These are phyloP conservation scores for Hemerocallis citrina DNA, from an alignment of 106 monocot genomes.

Conservation along the genomic window DNA sequence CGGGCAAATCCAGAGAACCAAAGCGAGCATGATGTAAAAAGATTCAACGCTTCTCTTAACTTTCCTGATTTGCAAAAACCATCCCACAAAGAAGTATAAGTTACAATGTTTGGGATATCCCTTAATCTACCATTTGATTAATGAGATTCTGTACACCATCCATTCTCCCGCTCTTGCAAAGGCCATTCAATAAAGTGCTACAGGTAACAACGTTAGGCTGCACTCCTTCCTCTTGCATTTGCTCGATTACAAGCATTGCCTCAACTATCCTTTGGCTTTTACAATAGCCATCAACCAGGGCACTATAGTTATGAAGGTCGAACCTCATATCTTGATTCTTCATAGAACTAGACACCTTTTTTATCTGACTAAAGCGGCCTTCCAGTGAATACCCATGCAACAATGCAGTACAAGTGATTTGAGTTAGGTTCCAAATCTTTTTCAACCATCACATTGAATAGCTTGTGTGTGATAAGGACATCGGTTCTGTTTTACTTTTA, in stretches of 20 bases:
- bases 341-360: not conserved
- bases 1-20: no score
- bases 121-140: not conserved
- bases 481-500: no score
- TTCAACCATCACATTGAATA: slow-evolving; percentile 17
- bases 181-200: not conserved
- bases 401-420: slow-evolving; percentile 10
- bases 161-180: not conserved
- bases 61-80: not conserved
- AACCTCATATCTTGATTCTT: not conserved
- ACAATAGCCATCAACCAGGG: not conserved
- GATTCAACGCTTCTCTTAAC: not conserved
- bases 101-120: not conserved
- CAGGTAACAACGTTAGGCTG: not conserved
- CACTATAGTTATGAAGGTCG: not conserved
- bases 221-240: not conserved
- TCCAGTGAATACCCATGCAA: slow-evolving; percentile 17
- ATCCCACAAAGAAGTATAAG: not conserved
- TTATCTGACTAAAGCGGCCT: slow-evolving; percentile 9
- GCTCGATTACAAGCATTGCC: not conserved
- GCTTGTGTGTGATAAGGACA: no score
- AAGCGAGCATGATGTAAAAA: no score
- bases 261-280: not conserved
- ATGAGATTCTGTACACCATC: not conserved
- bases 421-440: slow-evolving; percentile 7